Evolutionary conservation across 2,329 filamentous ascomycete genomes (phyloP), one percentile per base, ranked within the genome.

Genomic region (Colletotrichum sp.): DNA sequence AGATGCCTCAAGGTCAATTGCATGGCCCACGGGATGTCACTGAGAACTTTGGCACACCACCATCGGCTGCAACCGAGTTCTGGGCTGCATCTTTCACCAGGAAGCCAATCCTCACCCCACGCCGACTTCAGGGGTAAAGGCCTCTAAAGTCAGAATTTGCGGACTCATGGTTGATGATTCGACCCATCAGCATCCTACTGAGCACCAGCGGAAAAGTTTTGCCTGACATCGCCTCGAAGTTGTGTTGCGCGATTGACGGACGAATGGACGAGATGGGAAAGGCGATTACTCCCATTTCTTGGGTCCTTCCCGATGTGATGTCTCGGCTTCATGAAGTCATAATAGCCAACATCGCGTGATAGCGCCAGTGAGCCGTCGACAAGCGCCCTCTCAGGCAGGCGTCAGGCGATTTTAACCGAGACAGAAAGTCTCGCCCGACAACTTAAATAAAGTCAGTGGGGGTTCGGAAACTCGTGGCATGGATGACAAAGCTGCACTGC

Each of bases 251-350:
- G 16, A 11, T 22, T 13, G 11, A 64, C 64, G 69, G 73, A 15
- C 25, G 13, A 72, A 68, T 44, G 57, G 39, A 64, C 64, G 11
- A 68, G n/a, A 73, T 22, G 27, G 73, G 69, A 44, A 63, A 73
- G 60, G 8, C 48, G 32, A 52, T 34, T 68, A 39, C 2, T 19
- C 11, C 22, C 12, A 34, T 25, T 27, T 73, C 73, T 75, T 65
- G 64, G 57, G 60, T 73, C 70, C 73, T 75, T 75, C 73, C 69
- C 61, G 25, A 65, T 75, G 25, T 30, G 57, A 73, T 3, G 25
- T 63, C 73, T 73, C 32, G 73, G 69, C 73, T 27, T 30, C 39
- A 75, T 75, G 32, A 64, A 75, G 57, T 34, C 70, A 75, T 73
- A 32, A 57, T 63, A 68, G 69, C 32, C 39, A 59, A 19, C 28